Evolutionary conservation across 805 yeast species (phyloP), one percentile per base, ranked within the genome.

Genomic region (Soucietia sequanensis): DNA sequence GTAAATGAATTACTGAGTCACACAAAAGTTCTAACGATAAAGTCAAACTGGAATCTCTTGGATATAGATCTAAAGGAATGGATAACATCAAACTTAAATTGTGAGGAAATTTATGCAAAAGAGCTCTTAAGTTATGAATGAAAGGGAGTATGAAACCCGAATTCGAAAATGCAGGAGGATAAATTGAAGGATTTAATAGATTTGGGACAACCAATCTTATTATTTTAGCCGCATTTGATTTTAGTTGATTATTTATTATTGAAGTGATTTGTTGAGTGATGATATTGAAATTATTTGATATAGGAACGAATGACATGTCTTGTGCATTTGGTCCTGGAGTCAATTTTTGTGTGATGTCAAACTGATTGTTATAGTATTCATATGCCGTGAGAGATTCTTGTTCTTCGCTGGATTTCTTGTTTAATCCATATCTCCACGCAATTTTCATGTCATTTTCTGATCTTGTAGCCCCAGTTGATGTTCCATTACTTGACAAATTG

Each of bases 381-480:
- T 69, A 67, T 2, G 59, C 54, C 16, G 34, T 36, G n/a, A 26
- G 25, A 6, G 30, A 8, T 6, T 42, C 42, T 6, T 34, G 27
- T n/a, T 28, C 30, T 4, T 47, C 60, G 1, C 55, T 37, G 9
- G 48, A 58, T 5, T 41, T 36, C 38, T 50, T 46, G 34, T 51
- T 47, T 32, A 73, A 48, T 0, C 91, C 93, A 52, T 90, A 90
- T 50, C 97, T 75, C 98, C 98, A 90, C 1, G 98, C 97, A 46
- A 90, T 90, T 53, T 81, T 85, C 72, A 90, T 65, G 44, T 82
- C 86, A 5, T 62, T 54, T 9, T 47, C 51, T 28, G 39, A 36
- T 10, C 46, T 35, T 6, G 39, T 10, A 11, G 42, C 21, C 3
- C 27, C 31, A 4, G 25, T 33, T 24, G 39, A 25, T 9, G 41